These are phyloP conservation scores for Cucurbita pepo DNA, from an alignment of 306 rosid species.

Conservation along the genomic window DNA sequence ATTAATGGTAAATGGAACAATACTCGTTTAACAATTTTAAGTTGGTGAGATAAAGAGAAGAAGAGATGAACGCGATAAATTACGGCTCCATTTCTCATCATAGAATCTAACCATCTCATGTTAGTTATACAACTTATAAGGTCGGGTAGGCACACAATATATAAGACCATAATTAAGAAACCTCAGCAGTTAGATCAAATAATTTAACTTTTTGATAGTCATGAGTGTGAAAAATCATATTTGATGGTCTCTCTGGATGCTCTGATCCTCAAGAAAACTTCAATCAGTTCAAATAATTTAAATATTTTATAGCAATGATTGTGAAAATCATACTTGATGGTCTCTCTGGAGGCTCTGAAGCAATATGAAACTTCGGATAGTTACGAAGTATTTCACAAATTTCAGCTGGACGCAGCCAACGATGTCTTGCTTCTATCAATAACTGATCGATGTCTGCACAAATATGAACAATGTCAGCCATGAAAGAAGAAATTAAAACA, in stretches of 20 bases:
- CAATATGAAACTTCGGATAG: slow-evolving; percentile 45
- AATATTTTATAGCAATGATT: background rate
- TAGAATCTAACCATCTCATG: background rate
- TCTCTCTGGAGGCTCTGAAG: slow-evolving; percentile 68
- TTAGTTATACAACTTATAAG: background rate
- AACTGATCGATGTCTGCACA: slow-evolving; percentile 61
- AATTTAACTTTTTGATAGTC: too few relatives aligned
- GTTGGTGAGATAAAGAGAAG: background rate
- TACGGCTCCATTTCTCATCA: background rate
- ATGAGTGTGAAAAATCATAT: too few relatives aligned
- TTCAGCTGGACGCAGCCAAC: slow-evolving; percentile 94
- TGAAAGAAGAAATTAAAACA: background rate
- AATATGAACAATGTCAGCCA: slow-evolving; percentile 3
- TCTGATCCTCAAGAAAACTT: background rate
- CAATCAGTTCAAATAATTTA: background rate
- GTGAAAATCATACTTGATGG: slow-evolving; percentile 57
- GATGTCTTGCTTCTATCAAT: slow-evolving; percentile 59
- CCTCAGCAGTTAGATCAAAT: too few relatives aligned
- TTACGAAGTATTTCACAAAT: slow-evolving; percentile 88
- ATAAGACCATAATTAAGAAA: too few relatives aligned
- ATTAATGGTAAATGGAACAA: background rate
- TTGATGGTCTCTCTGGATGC: too few relatives aligned
- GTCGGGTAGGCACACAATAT: background rate
- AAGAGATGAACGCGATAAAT: background rate
- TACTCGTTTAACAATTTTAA: background rate